Conservation (phyloP, 768 basidiomycete genomes). For the Hericium alpestre region DNA sequence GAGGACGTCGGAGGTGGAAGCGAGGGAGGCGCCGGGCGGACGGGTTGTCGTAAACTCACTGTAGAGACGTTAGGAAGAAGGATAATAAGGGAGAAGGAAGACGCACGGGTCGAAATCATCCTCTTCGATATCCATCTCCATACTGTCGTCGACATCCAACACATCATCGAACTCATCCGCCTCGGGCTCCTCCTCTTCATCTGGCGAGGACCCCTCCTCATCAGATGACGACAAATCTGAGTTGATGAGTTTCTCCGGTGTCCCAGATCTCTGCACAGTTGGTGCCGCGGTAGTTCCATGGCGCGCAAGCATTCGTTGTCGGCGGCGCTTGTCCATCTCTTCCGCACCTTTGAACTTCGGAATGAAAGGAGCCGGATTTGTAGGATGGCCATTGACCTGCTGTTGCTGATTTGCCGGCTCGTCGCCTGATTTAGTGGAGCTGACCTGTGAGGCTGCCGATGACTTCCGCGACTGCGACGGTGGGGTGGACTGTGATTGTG, state of each 20-base stretch:
- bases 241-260: constrained; percentile 30
- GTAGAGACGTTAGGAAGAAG: background rate
- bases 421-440: constrained; percentile 5
- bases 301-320: constrained; percentile 56
- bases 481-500: background rate
- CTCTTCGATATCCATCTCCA: constrained; percentile 44
- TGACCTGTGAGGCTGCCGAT: constrained; percentile 1
- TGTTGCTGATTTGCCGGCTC: constrained; percentile 4
- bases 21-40: constrained; percentile 42
- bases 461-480: background rate
- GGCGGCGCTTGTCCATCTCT: constrained; percentile 75
- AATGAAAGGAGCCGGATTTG: constrained; percentile 46
- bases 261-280: constrained; percentile 19
- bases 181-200: constrained; percentile 34
- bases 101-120: constrained; percentile 78
- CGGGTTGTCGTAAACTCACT: constrained; percentile 65
- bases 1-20: constrained; percentile 44
- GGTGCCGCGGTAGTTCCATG: constrained; percentile 22
- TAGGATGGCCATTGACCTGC: constrained; percentile 3
- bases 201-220: constrained; percentile 36
- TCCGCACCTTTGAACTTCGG: constrained; percentile 75
- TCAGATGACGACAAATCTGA: constrained; percentile 38
- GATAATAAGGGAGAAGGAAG: background rate
- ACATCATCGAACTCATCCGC: constrained; percentile 41
- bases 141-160: constrained; percentile 35